Evolutionary conservation across 2,329 filamentous ascomycete genomes (phyloP).

Genomic region (Trichoderma citrinoviride): DNA sequence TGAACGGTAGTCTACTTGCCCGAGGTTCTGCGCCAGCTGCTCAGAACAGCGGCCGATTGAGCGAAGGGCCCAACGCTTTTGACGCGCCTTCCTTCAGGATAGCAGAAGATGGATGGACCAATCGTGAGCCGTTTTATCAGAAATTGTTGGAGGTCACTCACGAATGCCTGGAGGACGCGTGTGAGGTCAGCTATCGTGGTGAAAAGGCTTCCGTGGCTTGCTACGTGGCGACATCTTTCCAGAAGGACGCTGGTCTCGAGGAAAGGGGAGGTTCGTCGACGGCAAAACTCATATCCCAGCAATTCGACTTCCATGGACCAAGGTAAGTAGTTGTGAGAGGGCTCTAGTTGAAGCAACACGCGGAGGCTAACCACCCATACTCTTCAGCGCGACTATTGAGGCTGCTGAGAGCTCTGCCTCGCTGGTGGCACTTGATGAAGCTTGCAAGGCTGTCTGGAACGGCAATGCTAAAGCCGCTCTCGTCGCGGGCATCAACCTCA

Average conservation of each 20-base stretch:
- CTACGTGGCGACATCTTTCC: not conserved
- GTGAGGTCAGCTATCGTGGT: not conserved
- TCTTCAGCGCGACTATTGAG: slow-evolving; percentile 2
- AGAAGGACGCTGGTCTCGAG: not conserved
- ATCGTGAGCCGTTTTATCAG: not conserved
- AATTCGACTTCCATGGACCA: slow-evolving; percentile 19
- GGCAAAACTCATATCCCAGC: slow-evolving; percentile 22
- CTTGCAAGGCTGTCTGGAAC: not conserved
- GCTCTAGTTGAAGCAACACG: not conserved
- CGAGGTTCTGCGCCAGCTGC: not conserved
- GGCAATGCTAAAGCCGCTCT: slow-evolving; percentile 28
- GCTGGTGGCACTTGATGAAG: slow-evolving; percentile 8
- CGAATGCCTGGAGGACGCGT: slow-evolving; percentile 7
- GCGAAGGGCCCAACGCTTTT: not conserved
- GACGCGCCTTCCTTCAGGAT: slow-evolving; percentile 2
- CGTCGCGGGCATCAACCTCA: slow-evolving; percentile 36
- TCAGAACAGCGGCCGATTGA: not conserved
- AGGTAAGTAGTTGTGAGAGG: not conserved
- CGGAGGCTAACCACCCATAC: not conserved
- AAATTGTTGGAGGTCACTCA: slow-evolving; percentile 9
- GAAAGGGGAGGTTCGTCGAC: not conserved
- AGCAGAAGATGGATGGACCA: not conserved
- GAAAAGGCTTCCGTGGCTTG: not conserved
- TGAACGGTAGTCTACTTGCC: not conserved
- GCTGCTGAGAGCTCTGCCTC: slow-evolving; percentile 11